Evolutionary conservation across 805 yeast genomes (phyloP), one percentile per base, ranked within the genome.

Genomic region (Zygosaccharomyces siamensis): DNA sequence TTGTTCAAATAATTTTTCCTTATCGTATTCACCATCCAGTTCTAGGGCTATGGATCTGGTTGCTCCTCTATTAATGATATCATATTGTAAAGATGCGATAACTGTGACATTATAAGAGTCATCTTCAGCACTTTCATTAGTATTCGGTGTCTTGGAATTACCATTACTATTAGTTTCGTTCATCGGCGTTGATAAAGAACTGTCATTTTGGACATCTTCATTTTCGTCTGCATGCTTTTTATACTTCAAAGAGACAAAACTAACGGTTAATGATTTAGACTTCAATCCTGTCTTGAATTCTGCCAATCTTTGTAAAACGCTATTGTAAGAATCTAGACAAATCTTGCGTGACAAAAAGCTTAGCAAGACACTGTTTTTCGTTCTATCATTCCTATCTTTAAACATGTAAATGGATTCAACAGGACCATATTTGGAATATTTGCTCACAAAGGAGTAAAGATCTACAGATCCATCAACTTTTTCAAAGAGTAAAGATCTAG

Each of bases 371-470:
- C 55, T 50, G 20, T 45, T 57, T 46, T 61, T 58, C 36, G 67
- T 60, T 14, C 66, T 67, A 21, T 66, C 73, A 11, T 64, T 71
- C 12, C 60, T 71, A 21, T 59, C 70, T 4, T 69, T 76, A 16
- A 60, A 50, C 49, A 78, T 60, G 47, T 74, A 72, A 51, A 80
- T 72, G 56, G 77, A 78, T 61, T 84, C 89, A 31, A 84, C 72
- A 0, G 87, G 85, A 3, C 86, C 87, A 59, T 62, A 72, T 38
- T 77, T 77, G 7, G 83, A 71, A 28, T 68, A 63, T 40, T 78
- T 73, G 38, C 80, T 45, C 12, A 59, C 53, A 47, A 65, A 62
- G 12, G 52, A 47, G 38, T 60, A 59, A 5, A 63, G 28, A 30
- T 51, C 50, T 5, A 61, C 50, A 5, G 59, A 51, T 23, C 51